Evolutionary conservation across 139 green algal species (phyloP).

Genomic region (Closterium sp.): DNA sequence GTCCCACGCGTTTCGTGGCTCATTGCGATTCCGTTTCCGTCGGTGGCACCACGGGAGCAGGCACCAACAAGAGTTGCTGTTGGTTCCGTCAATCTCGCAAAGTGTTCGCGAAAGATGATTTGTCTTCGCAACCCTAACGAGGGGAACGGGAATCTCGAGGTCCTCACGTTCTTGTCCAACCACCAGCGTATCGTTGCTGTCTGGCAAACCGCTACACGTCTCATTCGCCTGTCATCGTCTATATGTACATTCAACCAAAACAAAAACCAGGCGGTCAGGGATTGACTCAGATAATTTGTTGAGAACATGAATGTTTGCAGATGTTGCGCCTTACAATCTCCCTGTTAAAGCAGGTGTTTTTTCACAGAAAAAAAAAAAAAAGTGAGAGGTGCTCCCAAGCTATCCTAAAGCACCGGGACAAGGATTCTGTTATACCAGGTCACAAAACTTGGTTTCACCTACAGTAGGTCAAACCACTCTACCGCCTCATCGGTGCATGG

Average conservation of each 20-base stretch:
- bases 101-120: neutral
- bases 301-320: too few relatives aligned
- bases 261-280: too few relatives aligned
- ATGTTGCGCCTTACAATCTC: too few relatives aligned
- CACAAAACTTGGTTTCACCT: too few relatives aligned
- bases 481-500: too few relatives aligned
- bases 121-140: neutral
- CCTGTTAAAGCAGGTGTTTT: too few relatives aligned
- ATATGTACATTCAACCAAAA: neutral
- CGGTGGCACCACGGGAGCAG: neutral
- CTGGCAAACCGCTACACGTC: neutral
- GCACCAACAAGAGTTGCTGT: neutral
- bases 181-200: neutral
- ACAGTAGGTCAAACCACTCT: too few relatives aligned
- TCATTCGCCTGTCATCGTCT: neutral
- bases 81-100: neutral
- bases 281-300: too few relatives aligned
- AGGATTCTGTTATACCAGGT: too few relatives aligned
- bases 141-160: neutral
- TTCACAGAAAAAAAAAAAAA: too few relatives aligned
- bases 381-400: too few relatives aligned
- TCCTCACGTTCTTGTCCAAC: neutral
- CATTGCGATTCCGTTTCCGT: neutral
- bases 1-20: neutral
- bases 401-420: too few relatives aligned